Base-by-base conservation (phyloP, 2,329 filamentous ascomycete genomes). In the Trichoderma lentiforme region DNA sequence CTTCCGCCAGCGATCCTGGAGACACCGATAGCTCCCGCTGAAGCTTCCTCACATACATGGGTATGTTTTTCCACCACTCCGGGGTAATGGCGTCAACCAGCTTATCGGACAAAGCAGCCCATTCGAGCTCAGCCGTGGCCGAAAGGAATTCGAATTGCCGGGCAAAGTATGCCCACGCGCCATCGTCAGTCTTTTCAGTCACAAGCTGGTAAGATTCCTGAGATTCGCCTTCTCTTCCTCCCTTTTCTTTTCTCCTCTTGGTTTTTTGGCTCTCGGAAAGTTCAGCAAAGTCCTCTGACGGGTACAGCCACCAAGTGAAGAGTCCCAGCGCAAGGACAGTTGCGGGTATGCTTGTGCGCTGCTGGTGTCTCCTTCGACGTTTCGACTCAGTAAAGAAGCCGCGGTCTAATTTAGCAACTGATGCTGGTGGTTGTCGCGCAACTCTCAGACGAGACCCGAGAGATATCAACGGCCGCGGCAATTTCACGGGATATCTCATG, bases 21-120 rank as follows among this genome's bases (percentile, higher is more conserved):
- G 92, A 89, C 89, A 96, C 92, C 39, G 93, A 96, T 18, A 98
- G 85, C 82, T 98, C 95, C 26, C 89, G 89, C 79, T 97, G 94
- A 39, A 98, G 87, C 80, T 97, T 98, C 73, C 89, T 87, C 70
- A 97, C 84, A 70, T 93, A 94, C 3, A 86, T 90, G 0, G 95
- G 95, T 21, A 98, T 84, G 56, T 89, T 80, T 74, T 90, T 91
- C 39, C 92, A 90, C 95, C 95, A 98, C 56, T 92, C 90, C 0
- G 95, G 95, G 3, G 97, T 82, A 39, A 98, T 90, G 74, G 89
- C 87, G 77, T 89, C 90, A 47, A 91, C 90, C 30, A 97, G 79
- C 74, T 83, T 86, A 74, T 89, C 88, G 2, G 89, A 84, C 11
- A 90, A 76, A 1, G 78, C 80, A 5, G 82, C 79, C 86, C 88